Base-by-base conservation (phyloP, 495 filamentous ascomycete species). In the Penicillium fimorum region DNA sequence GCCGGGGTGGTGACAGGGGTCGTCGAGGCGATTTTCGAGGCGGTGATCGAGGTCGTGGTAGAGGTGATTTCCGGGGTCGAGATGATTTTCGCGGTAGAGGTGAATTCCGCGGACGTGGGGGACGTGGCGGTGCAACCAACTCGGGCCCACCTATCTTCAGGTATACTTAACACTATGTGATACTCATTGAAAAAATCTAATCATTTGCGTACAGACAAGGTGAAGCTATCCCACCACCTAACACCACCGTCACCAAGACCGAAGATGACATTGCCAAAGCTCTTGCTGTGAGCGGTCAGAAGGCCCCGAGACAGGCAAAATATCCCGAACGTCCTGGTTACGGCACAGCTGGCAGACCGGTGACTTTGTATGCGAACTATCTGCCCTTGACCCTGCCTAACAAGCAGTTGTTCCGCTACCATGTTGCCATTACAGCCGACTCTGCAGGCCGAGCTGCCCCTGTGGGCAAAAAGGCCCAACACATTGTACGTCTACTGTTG, bases 301-400 rank as follows among this genome's bases (percentile, higher is more conserved):
- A 66, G 42, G 35, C 57, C 2, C 24, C 47, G 1, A 27, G 45
- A 12, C 53, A 58, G 42, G 63, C 66, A 11, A 45, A 41, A 33
- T 67, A 69, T 54, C 68, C 68, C n/a, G 55, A 69, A 25, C 79
- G 86, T 8, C 87, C 87, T n/a, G 79, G 74, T 4, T 87, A 80
- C 62, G 85, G 85, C 40, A 83, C 73, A 1, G 56, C 56, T 13
- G 87, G 87, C 17, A 66, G 32, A 7, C 47, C 65, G 17, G 71
- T 85, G 4, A 65, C 69, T 7, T 73, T 90, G 1, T 87, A 81
- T 76, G 77, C 87, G 35, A 90, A 90, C 65, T 87, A 86, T 55
- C 82, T 88, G 58, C 70, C 78, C 3, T 51, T 90, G 22, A 70
- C 72, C 22, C 63, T 69, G 0, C 57, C 61, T 27, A 77, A 56